Conservation (phyloP, 78 protist genomes). For the Polysphondylium violaceum region DNA sequence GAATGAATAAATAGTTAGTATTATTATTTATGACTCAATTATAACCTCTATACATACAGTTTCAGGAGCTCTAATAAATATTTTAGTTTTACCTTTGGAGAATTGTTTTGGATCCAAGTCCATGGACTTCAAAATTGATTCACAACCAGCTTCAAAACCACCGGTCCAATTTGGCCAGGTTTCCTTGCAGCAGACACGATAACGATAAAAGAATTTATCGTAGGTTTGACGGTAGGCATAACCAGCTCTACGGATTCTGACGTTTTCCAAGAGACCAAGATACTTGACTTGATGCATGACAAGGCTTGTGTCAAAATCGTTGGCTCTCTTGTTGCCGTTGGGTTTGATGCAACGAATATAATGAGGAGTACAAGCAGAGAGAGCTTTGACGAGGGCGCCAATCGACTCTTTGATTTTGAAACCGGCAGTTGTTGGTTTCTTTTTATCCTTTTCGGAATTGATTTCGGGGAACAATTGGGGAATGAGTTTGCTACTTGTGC, state of each 20-base stretch:
- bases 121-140: conserved; percentile 61
- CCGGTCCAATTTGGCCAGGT: conserved; percentile 86
- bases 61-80: conserved; percentile 90
- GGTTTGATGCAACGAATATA: conserved; percentile 92
- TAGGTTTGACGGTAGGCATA: conserved; percentile 91
- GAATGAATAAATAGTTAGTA: too few relatives aligned
- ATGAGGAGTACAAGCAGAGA: conserved; percentile 81
- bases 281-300: conserved; percentile 89
- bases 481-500: conserved; percentile 33
- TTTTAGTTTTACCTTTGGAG: conserved; percentile 88
- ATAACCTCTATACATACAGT: conserved; percentile 36
- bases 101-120: conserved; percentile 59
- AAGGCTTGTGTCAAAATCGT: conserved; percentile 65
- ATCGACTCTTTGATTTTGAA: conserved; percentile 85
- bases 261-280: conserved; percentile 92
- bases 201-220: conserved; percentile 90
- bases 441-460: conserved; percentile 62
- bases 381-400: conserved; percentile 85
- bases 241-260: conserved; percentile 93
- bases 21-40: too few relatives aligned
- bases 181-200: conserved; percentile 70
- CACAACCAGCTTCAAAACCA: conserved; percentile 46
- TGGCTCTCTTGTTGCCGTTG: conserved; percentile 81
- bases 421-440: conserved; percentile 90
- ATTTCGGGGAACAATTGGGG: conserved; percentile 85